phyloP scores from a whole-genome alignment of 495 filamentous ascomycete genomes.

The Penicillium salamii region DNA sequence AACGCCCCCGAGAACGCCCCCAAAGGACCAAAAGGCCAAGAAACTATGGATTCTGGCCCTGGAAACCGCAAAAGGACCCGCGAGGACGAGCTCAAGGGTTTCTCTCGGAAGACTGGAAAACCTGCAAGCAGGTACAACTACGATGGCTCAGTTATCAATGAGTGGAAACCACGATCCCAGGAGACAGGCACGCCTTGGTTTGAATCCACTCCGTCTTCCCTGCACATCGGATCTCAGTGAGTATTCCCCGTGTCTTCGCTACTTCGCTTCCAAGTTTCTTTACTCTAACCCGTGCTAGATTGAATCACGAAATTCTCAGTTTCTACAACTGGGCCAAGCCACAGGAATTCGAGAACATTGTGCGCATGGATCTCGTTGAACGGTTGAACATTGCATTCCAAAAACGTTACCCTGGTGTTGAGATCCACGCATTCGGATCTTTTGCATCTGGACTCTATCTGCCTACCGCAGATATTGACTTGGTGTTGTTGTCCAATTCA shows the following conservation, averaged over 20 bases:
- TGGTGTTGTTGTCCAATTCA: constrained; percentile 73
- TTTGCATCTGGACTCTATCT: constrained; percentile 89
- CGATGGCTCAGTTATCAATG: constrained; percentile 47
- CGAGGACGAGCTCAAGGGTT: constrained; percentile 61
- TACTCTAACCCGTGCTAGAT: constrained; percentile 27
- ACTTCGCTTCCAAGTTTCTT: neutral
- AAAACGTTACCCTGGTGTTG: constrained; percentile 48
- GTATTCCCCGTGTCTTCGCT: constrained; percentile 8
- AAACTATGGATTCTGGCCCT: constrained; percentile 29
- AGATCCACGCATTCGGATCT: constrained; percentile 78
- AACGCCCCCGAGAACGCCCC: constrained; percentile 37
- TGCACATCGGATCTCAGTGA: constrained; percentile 35
- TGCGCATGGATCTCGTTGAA: constrained; percentile 69
- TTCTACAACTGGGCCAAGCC: constrained; percentile 84
- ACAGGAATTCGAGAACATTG: constrained; percentile 66
- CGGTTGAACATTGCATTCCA: constrained; percentile 56
- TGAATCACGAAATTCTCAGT: constrained; percentile 84
- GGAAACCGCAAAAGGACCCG: constrained; percentile 66
- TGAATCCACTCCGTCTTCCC: constrained; percentile 11
- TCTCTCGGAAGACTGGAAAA: constrained; percentile 43
- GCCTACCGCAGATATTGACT: constrained; percentile 88
- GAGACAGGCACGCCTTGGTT: constrained; percentile 63
- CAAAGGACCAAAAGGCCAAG: constrained; percentile 21
- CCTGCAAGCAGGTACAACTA: constrained; percentile 37
- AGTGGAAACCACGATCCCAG: constrained; percentile 53